Base-by-base conservation (phyloP, 371 early-diverging fungal genomes). In the Rhizopus arrhizus region DNA sequence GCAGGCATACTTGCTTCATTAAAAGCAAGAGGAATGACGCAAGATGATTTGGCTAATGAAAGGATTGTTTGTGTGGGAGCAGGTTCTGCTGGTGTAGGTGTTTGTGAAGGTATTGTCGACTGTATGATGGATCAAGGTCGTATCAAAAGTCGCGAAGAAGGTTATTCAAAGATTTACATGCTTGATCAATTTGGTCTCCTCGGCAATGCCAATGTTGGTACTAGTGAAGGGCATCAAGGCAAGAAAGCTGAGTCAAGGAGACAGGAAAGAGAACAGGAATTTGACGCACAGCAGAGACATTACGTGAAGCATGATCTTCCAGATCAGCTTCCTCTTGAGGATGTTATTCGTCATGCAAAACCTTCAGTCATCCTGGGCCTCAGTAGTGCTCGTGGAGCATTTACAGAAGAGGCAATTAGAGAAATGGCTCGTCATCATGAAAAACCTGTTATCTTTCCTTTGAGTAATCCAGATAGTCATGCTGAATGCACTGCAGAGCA, bases 41-140 rank as follows among this genome's bases (percentile, higher is more conserved):
- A 78, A 51, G 81, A 84, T 10, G 70, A 65, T 22, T 49, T 80
- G 32, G 52, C 62, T 4, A 36, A 73, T 32, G 80, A 80, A 53
- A 74, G 79, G 0, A 81, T 87, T 47, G 65, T 88, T 10, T 86
- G 85, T 54, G 82, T 85, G 31, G 88, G 88, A 29, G 86, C 88
- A 33, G 88, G 88, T 4, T 78, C 83, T 47, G 85, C 88, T 6
- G 88, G 87, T 53, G 83, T 86, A 8, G 88, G 88, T 67, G 85
- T 86, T 5, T 84, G 86, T 53, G 86, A 85, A 59, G 85, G 85
- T 40, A 86, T 84, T 38, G 68, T 83, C 33, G 83, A 84, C 59
- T 77, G 80, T 51, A 84, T 86, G 81, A 80, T 83, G 1, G 80
- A 80, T 36, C 83, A 84, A 47, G 82, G 84, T 56, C 62, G 58